phyloP scores from a whole-genome alignment of 306 rosid genomes.

The Prunus mume region DNA sequence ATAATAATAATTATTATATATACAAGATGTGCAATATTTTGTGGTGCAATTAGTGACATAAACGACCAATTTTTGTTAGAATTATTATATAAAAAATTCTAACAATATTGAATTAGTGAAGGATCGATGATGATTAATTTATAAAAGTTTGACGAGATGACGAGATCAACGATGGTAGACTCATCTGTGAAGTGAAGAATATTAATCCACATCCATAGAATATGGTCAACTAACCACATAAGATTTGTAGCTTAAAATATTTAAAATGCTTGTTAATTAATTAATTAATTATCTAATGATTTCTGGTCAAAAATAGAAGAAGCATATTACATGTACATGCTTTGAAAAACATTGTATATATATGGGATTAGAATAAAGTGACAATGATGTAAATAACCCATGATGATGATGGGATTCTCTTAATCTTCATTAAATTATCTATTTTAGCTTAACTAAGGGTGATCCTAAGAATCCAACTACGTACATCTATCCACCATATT shows the following conservation, averaged over 20 bases:
- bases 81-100: neutral
- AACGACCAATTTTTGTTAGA: neutral
- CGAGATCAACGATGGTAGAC: neutral
- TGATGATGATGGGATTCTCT: slow-evolving; percentile 31
- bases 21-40: no score
- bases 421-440: slow-evolving; percentile 23
- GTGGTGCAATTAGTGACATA: no score
- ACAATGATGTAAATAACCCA: slow-evolving; percentile 19
- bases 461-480: slow-evolving; percentile 39
- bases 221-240: neutral
- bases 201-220: neutral
- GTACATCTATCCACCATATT: slow-evolving; percentile 31
- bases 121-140: no score
- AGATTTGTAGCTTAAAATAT: neutral
- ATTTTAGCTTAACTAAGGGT: slow-evolving; percentile 7
- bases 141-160: neutral
- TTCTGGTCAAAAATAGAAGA: slow-evolving; percentile 12
- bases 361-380: slow-evolving; percentile 36
- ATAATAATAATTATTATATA: no score
- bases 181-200: neutral
- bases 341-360: neutral
- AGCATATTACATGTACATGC: slow-evolving; percentile 20
- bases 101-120: neutral
- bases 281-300: neutral
- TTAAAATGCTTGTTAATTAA: neutral